Conservation (phyloP, 768 basidiomycete species). For the Artomyces pyxidatus region DNA sequence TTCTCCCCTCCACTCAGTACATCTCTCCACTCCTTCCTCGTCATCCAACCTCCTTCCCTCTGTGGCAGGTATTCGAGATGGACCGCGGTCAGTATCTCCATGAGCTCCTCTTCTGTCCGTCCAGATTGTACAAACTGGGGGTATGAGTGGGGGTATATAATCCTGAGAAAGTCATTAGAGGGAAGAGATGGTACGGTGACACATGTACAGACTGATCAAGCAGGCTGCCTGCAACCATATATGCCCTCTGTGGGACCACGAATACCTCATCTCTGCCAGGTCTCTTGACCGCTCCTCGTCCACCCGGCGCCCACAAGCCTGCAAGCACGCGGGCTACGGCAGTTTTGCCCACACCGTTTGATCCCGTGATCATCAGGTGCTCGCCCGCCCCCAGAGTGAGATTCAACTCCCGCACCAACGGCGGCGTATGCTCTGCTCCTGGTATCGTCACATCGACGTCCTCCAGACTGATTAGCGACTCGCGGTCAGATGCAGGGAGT, state of each 20-base stretch:
- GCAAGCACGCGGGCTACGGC: constrained; percentile 84
- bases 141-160: constrained; percentile 88
- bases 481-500: constrained; percentile 32
- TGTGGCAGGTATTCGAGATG: constrained; percentile 79
- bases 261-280: constrained; percentile 40
- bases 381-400: constrained; percentile 61
- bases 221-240: constrained; percentile 82
- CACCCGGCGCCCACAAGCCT: constrained; percentile 72
- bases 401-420: constrained; percentile 62
- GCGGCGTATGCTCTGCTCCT: constrained; percentile 8
- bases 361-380: constrained; percentile 90
- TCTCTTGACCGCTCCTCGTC: constrained; percentile 21
- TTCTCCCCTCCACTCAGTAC: constrained; percentile 96
- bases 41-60: constrained; percentile 84
- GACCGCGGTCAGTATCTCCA: constrained; percentile 70
- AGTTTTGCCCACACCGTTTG: constrained; percentile 90
- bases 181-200: neutral
- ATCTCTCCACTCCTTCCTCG: constrained; percentile 93
- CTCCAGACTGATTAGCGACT: constrained; percentile 45
- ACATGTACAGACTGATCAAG: constrained; percentile 60
- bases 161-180: constrained; percentile 27
- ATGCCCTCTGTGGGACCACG: constrained; percentile 87
- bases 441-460: constrained; percentile 68
- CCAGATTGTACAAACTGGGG: constrained; percentile 57
- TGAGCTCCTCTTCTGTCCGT: constrained; percentile 59